A percentile compares a stretch with the other conserved stretches of the same genome.
These are phyloP conservation scores for Amylocarpus encephaloides DNA, from an alignment of 2,329 filamentous ascomycete genomes.

Conservation along the genomic window DNA sequence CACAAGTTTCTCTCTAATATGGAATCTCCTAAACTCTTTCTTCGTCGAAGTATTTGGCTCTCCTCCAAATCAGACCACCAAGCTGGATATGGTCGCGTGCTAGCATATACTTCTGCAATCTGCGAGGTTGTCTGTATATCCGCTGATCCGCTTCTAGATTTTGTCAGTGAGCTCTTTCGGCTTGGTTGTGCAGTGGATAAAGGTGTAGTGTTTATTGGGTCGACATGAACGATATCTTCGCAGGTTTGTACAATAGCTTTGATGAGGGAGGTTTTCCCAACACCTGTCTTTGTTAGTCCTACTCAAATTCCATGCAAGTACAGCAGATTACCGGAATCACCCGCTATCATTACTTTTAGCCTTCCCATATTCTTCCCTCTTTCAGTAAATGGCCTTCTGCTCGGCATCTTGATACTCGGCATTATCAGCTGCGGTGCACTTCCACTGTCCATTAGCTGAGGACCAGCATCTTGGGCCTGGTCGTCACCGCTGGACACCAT, in stretches of 20 bases:
- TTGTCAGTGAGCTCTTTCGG: constrained; percentile 24
- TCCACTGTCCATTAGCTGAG: constrained; percentile 41
- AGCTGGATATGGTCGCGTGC: constrained; percentile 75
- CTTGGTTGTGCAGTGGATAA: constrained; percentile 25
- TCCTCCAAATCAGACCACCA: constrained; percentile 85
- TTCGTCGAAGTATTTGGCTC: constrained; percentile 50
- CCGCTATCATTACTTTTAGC: constrained; percentile 82
- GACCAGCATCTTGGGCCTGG: constrained; percentile 40
- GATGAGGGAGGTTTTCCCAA: constrained; percentile 86
- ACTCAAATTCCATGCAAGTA: not conserved
- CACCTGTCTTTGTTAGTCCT: constrained; percentile 43
- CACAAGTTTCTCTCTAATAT: constrained; percentile 88
- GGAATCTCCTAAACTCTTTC: constrained; percentile 67
- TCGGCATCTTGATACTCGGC: constrained; percentile 91
- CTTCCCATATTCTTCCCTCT: constrained; percentile 76
- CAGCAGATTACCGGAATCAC: constrained; percentile 57
- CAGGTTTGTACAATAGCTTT: constrained; percentile 81
- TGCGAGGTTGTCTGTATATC: constrained; percentile 32
- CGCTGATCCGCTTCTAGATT: constrained; percentile 20
- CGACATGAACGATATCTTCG: constrained; percentile 90
- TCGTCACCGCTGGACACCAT: constrained; percentile 31
- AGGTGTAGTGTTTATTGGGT: constrained; percentile 41
- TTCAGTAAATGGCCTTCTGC: constrained; percentile 82
- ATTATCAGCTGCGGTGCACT: constrained; percentile 81
- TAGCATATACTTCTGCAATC: constrained; percentile 67